These are phyloP conservation scores for Arthrobotrys megalospora DNA, from an alignment of 2,329 filamentous ascomycete species.

Conservation along the genomic window DNA sequence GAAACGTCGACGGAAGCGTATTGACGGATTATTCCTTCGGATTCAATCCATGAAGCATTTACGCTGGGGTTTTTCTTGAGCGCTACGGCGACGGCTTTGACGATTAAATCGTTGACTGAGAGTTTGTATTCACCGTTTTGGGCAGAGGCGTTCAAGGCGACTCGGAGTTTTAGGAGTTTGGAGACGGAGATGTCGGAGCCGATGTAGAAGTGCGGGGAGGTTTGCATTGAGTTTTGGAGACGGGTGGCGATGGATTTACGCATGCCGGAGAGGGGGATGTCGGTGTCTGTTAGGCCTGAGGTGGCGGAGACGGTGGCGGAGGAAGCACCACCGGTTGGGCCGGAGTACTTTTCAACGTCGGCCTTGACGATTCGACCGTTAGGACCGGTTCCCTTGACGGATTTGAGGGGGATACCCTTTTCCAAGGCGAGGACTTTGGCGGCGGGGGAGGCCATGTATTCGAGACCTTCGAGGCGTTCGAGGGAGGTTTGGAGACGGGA, in stretches of 20 bases:
- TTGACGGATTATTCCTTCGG: slow-evolving; percentile 89
- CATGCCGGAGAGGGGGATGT: slow-evolving; percentile 89
- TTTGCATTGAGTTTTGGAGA: slow-evolving; percentile 87
- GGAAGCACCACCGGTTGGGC: slow-evolving; percentile 67
- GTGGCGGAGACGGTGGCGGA: slow-evolving; percentile 69
- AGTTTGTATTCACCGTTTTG: slow-evolving; percentile 94
- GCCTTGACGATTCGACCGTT: slow-evolving; percentile 90
- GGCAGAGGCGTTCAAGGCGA: slow-evolving; percentile 88
- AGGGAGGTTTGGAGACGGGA: slow-evolving; percentile 86
- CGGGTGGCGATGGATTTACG: slow-evolving; percentile 97
- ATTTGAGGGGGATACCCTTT: slow-evolving; percentile 82
- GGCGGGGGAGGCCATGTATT: slow-evolving; percentile 77
- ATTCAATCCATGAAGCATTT: slow-evolving; percentile 92
- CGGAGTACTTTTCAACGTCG: slow-evolving; percentile 87
- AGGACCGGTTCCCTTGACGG: slow-evolving; percentile 88
- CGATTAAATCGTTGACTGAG: slow-evolving; percentile 99
- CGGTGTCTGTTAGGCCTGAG: slow-evolving; percentile 80
- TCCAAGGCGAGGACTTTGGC: slow-evolving; percentile 88
- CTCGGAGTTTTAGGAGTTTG: slow-evolving; percentile 96
- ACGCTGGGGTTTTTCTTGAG: slow-evolving; percentile 94
- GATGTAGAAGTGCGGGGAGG: slow-evolving; percentile 99
- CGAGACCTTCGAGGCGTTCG: slow-evolving; percentile 76
- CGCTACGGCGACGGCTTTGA: slow-evolving; percentile 93
- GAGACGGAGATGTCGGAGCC: slow-evolving; percentile 89
- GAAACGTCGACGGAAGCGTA: slow-evolving; percentile 94